These are phyloP conservation scores for Apium graveolens DNA, from an alignment of 129 eudicot genomes.

Conservation along the genomic window DNA sequence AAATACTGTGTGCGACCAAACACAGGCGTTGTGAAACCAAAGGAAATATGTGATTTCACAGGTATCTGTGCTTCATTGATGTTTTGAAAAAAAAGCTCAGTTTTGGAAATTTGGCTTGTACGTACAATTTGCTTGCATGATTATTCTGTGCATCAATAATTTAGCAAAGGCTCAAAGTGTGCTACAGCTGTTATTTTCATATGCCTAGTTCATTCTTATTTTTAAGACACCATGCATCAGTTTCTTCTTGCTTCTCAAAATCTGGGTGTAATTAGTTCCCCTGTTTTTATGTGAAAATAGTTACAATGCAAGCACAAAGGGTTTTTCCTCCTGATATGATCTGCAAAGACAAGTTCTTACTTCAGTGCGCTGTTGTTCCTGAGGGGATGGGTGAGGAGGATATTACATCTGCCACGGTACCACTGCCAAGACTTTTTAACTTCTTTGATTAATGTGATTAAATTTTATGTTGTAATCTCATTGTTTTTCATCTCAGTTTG, in stretches of 20 bases:
- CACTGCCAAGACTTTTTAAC: background rate
- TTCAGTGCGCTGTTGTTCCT: slow-evolving; percentile 31
- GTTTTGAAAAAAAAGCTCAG: background rate
- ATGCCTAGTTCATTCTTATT: background rate
- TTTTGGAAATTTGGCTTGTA: background rate
- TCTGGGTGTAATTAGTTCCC: background rate
- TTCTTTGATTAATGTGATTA: background rate
- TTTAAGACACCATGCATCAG: background rate
- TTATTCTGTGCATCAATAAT: background rate
- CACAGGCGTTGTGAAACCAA: slow-evolving; percentile 25
- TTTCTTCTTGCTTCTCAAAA: background rate
- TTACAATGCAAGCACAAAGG: slow-evolving; percentile 34
- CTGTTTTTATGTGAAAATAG: slow-evolving; percentile 16
- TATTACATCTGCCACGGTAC: slow-evolving; percentile 27
- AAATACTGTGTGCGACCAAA: slow-evolving; percentile 38
- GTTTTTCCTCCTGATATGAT: slow-evolving; percentile 26
- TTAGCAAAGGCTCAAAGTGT: background rate
- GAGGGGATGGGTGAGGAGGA: slow-evolving; percentile 28
- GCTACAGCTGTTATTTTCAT: background rate
- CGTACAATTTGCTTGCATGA: background rate
- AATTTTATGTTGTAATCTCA: slow-evolving; percentile 6
- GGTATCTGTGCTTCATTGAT: slow-evolving; percentile 15
- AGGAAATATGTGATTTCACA: slow-evolving; percentile 19
- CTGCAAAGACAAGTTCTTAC: slow-evolving; percentile 48
- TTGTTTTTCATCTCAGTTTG: slow-evolving; percentile 36